Percentiles rank a stretch among this genome's conserved stretches.
These are phyloP conservation scores for Hypsizygus ulmarius DNA, from an alignment of 1,284 basidiomycete genomes.

Conservation along the genomic window DNA sequence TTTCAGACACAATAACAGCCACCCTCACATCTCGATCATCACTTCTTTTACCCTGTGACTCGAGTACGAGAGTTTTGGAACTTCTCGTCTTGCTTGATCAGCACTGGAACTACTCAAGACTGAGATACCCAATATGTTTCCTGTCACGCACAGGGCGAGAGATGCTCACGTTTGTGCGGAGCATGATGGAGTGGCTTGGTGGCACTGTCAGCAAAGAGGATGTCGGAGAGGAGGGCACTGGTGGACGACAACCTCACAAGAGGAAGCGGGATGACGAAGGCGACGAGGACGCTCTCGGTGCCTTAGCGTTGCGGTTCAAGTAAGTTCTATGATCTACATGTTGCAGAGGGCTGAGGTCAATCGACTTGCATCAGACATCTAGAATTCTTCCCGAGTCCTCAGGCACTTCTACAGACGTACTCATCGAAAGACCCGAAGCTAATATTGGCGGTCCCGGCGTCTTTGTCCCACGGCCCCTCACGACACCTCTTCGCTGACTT, in stretches of 20 bases:
- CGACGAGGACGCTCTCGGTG: conserved; percentile 73
- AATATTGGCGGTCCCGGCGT: conserved; percentile 90
- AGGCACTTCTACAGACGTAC: conserved; percentile 78
- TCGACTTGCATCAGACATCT: conserved; percentile 60
- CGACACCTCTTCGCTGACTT: conserved; percentile 84
- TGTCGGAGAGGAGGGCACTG: conserved; percentile 69
- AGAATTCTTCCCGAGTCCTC: conserved; percentile 84
- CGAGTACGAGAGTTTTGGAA: conserved; percentile 91
- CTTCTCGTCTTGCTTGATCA: conserved; percentile 94
- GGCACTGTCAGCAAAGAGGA: conserved; percentile 90
- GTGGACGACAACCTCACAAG: conserved; percentile 53
- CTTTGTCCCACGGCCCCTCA: conserved; percentile 91
- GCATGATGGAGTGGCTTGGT: conserved; percentile 99
- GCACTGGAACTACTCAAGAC: conserved; percentile 90
- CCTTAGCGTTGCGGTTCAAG: conserved; percentile 75
- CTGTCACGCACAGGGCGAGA: conserved; percentile 89
- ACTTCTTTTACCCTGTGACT: conserved; percentile 89
- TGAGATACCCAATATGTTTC: conserved; percentile 87
- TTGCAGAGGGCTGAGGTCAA: background rate
- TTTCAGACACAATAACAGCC: conserved; percentile 78
- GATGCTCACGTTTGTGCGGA: conserved; percentile 92
- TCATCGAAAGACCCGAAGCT: conserved; percentile 88
- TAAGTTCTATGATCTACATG: conserved; percentile 29
- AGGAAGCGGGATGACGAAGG: conserved; percentile 64
- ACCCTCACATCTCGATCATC: conserved; percentile 78